Conservation (phyloP, 169 alveolate genomes). For the Eimeria sp. region DNA sequence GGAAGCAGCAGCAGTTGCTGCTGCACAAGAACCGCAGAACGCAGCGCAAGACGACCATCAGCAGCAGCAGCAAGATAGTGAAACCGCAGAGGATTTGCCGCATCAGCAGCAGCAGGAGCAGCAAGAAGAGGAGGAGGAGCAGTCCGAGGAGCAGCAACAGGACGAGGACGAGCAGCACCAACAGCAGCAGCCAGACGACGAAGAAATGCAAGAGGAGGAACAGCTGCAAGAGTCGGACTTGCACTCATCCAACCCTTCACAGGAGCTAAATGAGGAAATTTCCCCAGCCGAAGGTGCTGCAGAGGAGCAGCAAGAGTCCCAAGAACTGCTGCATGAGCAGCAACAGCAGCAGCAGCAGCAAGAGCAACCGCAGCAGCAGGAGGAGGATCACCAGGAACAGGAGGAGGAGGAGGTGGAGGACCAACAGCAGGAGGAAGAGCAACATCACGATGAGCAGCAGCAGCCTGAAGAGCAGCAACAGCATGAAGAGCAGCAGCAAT, state of each 20-base stretch:
- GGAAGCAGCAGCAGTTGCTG: background rate
- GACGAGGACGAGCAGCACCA: too few relatives aligned
- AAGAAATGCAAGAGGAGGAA: background rate
- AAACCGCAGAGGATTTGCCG: background rate
- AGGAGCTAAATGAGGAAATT: background rate
- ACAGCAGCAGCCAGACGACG: background rate
- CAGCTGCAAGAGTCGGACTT: background rate
- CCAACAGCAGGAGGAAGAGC: conserved; percentile 46
- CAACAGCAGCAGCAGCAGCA: conserved; percentile 35
- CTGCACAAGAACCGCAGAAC: background rate
- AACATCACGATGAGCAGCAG: background rate
- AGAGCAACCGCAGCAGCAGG: conserved; percentile 44
- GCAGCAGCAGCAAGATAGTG: conserved; percentile 28
- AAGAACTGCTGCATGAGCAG: conserved; percentile 14
- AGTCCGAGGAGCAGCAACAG: too few relatives aligned
- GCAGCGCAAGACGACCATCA: background rate
- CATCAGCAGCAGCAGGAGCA: conserved; percentile 14
- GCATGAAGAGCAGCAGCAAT: conserved; percentile 54
- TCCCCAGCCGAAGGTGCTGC: background rate
- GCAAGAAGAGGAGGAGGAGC: too few relatives aligned
- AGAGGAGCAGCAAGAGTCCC: conserved; percentile 43
- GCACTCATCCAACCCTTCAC: background rate
- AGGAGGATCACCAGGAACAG: conserved; percentile 32
- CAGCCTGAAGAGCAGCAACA: conserved; percentile 50
- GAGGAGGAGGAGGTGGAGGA: conserved; percentile 52